Percentiles rank a stretch among this genome's conserved stretches.
Evolutionary conservation across 495 filamentous ascomycete species (phyloP).

Genomic region (Pseudevernia furfuracea): DNA sequence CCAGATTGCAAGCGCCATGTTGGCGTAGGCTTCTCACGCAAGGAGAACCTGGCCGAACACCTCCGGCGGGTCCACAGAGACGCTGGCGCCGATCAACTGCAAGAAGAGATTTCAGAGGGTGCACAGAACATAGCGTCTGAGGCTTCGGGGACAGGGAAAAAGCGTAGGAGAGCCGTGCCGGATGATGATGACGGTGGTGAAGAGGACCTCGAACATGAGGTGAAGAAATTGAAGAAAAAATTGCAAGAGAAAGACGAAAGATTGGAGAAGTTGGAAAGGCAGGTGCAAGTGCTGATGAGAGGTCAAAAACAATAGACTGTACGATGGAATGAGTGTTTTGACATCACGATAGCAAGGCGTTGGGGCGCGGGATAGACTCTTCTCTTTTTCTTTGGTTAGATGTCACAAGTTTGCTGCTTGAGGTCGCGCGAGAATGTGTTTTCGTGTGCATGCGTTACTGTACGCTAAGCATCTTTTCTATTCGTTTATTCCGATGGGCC

Average conservation of each 20-base stretch:
- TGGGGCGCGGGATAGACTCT: constrained; percentile 4
- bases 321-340: not conserved
- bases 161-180: constrained; percentile 12
- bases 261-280: constrained; percentile 16
- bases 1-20: constrained; percentile 77
- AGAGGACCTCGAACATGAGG: constrained; percentile 17
- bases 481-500: not conserved
- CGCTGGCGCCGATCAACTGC: constrained; percentile 6
- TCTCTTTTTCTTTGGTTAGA: not conserved
- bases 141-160: constrained; percentile 1
- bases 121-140: not conserved
- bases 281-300: constrained; percentile 6
- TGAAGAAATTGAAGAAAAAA: constrained; percentile 21
- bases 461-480: not conserved
- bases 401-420: not conserved
- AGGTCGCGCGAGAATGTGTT: not conserved
- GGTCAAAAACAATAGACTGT: constrained; percentile 13
- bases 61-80: constrained; percentile 34
- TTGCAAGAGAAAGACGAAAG: constrained; percentile 21
- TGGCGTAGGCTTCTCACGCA: constrained; percentile 73
- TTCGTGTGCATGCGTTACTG: not conserved
- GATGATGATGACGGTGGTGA: constrained; percentile 10
- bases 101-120: not conserved
- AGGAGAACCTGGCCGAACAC: constrained; percentile 89
- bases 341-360: constrained; percentile 11